These are phyloP conservation scores for Komagataea norvegica DNA, from an alignment of 1,139 yeast species.

Conservation along the genomic window DNA sequence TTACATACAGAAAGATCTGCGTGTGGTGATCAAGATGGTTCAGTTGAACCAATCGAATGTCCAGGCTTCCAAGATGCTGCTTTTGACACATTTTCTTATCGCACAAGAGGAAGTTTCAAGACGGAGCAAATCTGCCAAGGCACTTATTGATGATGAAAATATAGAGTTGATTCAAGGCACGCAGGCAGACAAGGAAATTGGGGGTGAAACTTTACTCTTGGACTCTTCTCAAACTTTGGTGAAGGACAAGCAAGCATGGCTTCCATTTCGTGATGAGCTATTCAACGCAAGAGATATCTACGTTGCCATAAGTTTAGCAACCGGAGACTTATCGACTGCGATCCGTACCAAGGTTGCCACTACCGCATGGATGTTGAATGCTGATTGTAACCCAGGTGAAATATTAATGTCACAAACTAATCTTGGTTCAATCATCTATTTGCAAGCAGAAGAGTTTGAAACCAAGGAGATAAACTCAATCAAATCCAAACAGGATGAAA, in stretches of 20 bases:
- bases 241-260: conserved; percentile 48
- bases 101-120: conserved; percentile 58
- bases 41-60: conserved; percentile 50
- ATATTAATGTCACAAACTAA: conserved; percentile 64
- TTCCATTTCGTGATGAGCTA: conserved; percentile 70
- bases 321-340: conserved; percentile 64
- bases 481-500: conserved; percentile 26
- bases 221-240: conserved; percentile 14
- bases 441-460: conserved; percentile 67
- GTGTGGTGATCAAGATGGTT: conserved; percentile 64
- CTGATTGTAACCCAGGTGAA: conserved; percentile 65
- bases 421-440: conserved; percentile 64
- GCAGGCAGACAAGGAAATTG: background rate
- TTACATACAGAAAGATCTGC: conserved; percentile 63
- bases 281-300: conserved; percentile 69
- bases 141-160: conserved; percentile 17
- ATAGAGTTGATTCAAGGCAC: conserved; percentile 1
- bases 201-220: background rate
- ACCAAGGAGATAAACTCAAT: conserved; percentile 36
- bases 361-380: conserved; percentile 68
- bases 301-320: conserved; percentile 60
- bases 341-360: conserved; percentile 59
- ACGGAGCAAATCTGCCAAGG: conserved; percentile 23
- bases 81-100: conserved; percentile 57
- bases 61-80: conserved; percentile 50